A percentile compares a stretch with the other conserved stretches of the same genome.
Evolutionary conservation across 2,329 filamentous ascomycete genomes (phyloP).

Genomic region (Botrytis squamosa): DNA sequence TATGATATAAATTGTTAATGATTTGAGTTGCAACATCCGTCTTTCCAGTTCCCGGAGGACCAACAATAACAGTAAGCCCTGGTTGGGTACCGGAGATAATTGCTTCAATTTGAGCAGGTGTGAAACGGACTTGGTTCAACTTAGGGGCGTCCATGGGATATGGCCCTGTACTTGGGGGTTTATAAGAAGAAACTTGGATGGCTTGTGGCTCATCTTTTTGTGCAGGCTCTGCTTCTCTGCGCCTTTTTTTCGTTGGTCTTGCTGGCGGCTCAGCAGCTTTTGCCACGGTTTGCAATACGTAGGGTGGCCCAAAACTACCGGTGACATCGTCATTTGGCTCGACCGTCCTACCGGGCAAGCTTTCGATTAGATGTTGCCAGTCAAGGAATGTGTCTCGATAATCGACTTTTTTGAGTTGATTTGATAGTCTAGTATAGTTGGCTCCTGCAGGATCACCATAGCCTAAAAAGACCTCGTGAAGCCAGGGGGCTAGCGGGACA

Average conservation of each 20-base stretch:
- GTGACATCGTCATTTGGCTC: slow-evolving; percentile 72
- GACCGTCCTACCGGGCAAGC: slow-evolving; percentile 81
- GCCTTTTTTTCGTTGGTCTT: slow-evolving; percentile 75
- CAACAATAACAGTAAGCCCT: slow-evolving; percentile 89
- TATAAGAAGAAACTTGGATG: slow-evolving; percentile 85
- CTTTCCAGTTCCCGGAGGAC: slow-evolving; percentile 94
- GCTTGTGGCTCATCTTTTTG: slow-evolving; percentile 63
- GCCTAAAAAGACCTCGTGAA: slow-evolving; percentile 96
- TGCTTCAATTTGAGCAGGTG: slow-evolving; percentile 84
- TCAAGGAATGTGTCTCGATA: slow-evolving; percentile 93
- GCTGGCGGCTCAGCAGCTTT: slow-evolving; percentile 51
- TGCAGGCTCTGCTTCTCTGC: slow-evolving; percentile 70
- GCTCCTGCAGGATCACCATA: slow-evolving; percentile 91
- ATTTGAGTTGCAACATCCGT: slow-evolving; percentile 99
- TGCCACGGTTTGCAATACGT: slow-evolving; percentile 70
- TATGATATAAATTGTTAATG: slow-evolving; percentile 98
- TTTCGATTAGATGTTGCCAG: slow-evolving; percentile 91
- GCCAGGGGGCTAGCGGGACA: slow-evolving; percentile 82
- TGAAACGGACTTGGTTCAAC: slow-evolving; percentile 82
- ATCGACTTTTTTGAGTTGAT: slow-evolving; percentile 75
- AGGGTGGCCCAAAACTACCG: slow-evolving; percentile 80
- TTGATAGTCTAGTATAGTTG: slow-evolving; percentile 78
- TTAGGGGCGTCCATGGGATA: slow-evolving; percentile 84
- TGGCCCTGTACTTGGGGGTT: slow-evolving; percentile 81
- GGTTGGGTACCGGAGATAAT: slow-evolving; percentile 93